Conservation (phyloP, 2,329 filamentous ascomycete genomes). For the Aspergillus tubingensis region DNA sequence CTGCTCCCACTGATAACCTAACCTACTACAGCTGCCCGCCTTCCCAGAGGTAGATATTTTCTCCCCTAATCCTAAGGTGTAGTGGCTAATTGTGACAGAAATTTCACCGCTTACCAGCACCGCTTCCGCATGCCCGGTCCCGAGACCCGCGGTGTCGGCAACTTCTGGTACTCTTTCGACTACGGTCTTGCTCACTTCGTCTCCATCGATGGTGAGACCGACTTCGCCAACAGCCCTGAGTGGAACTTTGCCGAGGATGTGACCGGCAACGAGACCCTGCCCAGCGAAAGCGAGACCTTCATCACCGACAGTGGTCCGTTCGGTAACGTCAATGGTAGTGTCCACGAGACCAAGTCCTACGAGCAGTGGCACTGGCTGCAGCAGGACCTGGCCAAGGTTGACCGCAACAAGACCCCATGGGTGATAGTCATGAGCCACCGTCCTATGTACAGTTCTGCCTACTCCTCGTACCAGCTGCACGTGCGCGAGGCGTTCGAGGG, state of each 20-base stretch:
- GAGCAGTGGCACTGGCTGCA: slow-evolving; percentile 52
- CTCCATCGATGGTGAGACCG: slow-evolving; percentile 52
- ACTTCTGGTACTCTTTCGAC: slow-evolving; percentile 59
- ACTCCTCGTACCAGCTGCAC: slow-evolving; percentile 48
- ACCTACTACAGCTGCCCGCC: slow-evolving; percentile 57
- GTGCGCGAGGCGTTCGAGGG: slow-evolving; percentile 51
- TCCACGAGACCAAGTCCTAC: slow-evolving; percentile 47
- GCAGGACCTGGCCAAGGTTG: slow-evolving; percentile 48
- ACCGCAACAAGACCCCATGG: slow-evolving; percentile 54
- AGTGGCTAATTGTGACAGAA: slow-evolving; percentile 30
- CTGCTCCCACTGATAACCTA: slow-evolving; percentile 39
- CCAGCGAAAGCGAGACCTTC: slow-evolving; percentile 47
- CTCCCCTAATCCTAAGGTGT: neutral
- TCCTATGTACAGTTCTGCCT: slow-evolving; percentile 52
- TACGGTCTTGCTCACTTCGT: slow-evolving; percentile 57
- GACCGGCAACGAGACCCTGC: slow-evolving; percentile 44
- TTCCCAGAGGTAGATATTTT: slow-evolving; percentile 45
- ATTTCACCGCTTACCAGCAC: slow-evolving; percentile 55
- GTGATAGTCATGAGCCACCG: slow-evolving; percentile 53
- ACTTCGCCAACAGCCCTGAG: slow-evolving; percentile 52
- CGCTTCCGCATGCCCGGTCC: slow-evolving; percentile 55
- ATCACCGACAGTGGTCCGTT: slow-evolving; percentile 55
- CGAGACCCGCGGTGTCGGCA: slow-evolving; percentile 52
- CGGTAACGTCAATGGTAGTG: slow-evolving; percentile 44
- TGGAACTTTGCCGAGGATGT: slow-evolving; percentile 49